Base-by-base conservation (phyloP, 192 early-diverging fungal genomes). In the Rhizophlyctis rosea region DNA sequence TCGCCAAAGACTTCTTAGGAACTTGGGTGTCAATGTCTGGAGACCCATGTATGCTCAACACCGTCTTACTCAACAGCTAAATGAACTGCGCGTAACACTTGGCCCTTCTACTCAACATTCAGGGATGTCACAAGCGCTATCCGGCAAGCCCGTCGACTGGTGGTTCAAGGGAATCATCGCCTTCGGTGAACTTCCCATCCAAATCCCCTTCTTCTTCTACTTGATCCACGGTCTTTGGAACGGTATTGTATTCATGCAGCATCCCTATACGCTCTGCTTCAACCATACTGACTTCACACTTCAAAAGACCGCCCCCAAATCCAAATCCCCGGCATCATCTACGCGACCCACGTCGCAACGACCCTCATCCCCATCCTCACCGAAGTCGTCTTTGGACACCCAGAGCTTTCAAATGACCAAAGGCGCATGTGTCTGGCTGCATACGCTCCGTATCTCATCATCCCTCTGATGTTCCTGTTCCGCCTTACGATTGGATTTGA, bases 291-390 rank as follows among this genome's bases (percentile, higher is more conserved):
- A 18, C 39, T 44, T 44, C 7, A 44, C 18, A 13, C 18, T 13
- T 44, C 39, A 44, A 7, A 13, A 44, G 39, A 44, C 39, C 39
- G 39, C 39, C 9, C 39, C 7, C 9, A 7, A 18, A 44, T 44
- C 18, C 39, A 18, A 7, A 27, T 56, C 76, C 39, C 39, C 7
- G 39, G 9, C 9, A 44, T 44, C 18, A 65, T 86, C 25, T 92
- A 92, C 65, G 75, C 84, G 2, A 74, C 76, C n/a, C 90, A 92
- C 67, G 89, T 90, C 25, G 66, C 76, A 33, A 92, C 90, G 3
- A 88, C 89, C 3, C 79, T 89, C 47, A 44, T 81, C 30, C 81
- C 85, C 0, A 71, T 77, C 18, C 71, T 92, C 18, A 67, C 68
- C 25, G 82, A 77, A 30, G 62, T 90, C 18, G 39, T 44, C 18